These are phyloP conservation scores for Cutaneotrichosporon dermatis DNA, from an alignment of 1,284 basidiomycete genomes.

Conservation along the genomic window DNA sequence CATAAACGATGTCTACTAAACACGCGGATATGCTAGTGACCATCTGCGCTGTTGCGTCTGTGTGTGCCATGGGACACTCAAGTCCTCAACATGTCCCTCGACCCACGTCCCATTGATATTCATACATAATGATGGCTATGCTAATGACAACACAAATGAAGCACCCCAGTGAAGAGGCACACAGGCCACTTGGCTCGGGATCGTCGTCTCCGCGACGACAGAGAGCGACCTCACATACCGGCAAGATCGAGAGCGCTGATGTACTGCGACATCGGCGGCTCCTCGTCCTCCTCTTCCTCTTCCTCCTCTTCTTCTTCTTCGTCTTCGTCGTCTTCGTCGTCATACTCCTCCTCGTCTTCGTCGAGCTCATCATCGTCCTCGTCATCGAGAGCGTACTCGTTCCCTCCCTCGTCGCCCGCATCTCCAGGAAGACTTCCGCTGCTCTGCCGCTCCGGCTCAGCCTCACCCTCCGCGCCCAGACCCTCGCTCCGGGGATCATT, in stretches of 20 bases:
- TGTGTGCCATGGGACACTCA: no score
- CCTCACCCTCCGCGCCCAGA: neutral
- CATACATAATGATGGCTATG: neutral
- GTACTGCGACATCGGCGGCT: slow-evolving; percentile 38
- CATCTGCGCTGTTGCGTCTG: no score
- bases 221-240: neutral
- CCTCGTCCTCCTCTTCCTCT: slow-evolving; percentile 36
- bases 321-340: slow-evolving; percentile 34
- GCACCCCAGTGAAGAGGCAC: no score
- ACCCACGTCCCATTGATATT: neutral
- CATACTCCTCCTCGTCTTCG: slow-evolving; percentile 21
- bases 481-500: neutral
- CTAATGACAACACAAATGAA: neutral
- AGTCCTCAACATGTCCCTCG: neutral
- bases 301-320: slow-evolving; percentile 41
- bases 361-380: slow-evolving; percentile 9
- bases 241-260: slow-evolving; percentile 44
- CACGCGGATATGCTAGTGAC: no score
- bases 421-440: neutral
- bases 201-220: neutral
- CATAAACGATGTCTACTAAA: no score
- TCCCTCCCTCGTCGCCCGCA: neutral
- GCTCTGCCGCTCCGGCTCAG: neutral
- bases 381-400: neutral
- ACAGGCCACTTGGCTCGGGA: no score